Conservation (phyloP, 768 basidiomycete species). For the Suillus subalutaceus region DNA sequence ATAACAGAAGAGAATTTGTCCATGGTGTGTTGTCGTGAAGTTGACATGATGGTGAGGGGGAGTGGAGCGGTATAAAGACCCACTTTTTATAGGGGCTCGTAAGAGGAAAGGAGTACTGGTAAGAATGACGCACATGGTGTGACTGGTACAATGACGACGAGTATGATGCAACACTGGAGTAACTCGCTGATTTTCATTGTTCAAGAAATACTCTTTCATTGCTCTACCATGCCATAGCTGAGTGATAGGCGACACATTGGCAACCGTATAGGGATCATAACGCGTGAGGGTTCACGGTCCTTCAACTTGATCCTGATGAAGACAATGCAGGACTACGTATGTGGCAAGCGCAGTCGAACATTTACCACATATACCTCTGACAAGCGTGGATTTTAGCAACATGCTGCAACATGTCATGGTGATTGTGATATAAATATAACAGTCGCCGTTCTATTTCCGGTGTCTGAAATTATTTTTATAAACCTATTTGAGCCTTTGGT, state of each 20-base stretch:
- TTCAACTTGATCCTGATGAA: no score
- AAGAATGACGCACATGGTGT: not conserved
- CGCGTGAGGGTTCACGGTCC: no score
- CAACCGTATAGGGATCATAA: no score
- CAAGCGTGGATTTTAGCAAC: no score
- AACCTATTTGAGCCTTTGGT: conserved; percentile 5
- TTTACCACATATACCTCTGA: no score
- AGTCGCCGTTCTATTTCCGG: not conserved
- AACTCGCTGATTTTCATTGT: no score
- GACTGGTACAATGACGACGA: not conserved
- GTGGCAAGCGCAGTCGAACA: no score
- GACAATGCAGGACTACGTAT: no score
- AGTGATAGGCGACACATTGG: no score
- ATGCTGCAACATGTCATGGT: no score
- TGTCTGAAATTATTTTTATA: conserved; percentile 10
- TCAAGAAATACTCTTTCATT: not conserved
- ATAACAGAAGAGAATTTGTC: conserved; percentile 63
- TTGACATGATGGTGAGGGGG: not conserved
- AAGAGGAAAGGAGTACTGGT: not conserved
- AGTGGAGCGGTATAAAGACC: not conserved
- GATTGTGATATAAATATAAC: not conserved
- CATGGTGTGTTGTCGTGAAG: conserved; percentile 41
- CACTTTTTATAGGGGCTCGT: not conserved
- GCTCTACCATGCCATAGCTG: not conserved
- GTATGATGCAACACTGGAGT: not conserved